Conservation (phyloP, 352 stramenopile species). For the Pythium aristosporum region DNA sequence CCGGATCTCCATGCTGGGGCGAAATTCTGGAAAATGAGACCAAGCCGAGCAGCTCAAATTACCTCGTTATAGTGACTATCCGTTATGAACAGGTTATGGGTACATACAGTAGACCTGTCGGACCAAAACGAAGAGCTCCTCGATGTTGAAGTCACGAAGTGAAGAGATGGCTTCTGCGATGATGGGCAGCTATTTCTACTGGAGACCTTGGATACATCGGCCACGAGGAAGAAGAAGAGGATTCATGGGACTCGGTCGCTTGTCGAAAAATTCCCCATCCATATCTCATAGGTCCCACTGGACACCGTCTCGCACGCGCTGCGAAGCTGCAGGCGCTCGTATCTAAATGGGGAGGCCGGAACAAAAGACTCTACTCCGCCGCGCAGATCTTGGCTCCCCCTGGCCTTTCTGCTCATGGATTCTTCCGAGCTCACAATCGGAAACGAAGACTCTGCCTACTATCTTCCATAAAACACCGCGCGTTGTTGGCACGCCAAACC, state of each 20-base stretch:
- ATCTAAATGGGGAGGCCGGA: background rate
- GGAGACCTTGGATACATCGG: too few species aligned
- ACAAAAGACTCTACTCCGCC: background rate
- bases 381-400: background rate
- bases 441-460: too few species aligned
- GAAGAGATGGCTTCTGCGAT: constrained; percentile 1
- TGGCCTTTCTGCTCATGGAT: background rate
- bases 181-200: too few species aligned
- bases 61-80: background rate
- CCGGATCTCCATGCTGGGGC: constrained; percentile 15
- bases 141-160: constrained; percentile 14
- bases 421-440: too few species aligned
- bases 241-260: background rate
- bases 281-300: background rate
- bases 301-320: background rate
- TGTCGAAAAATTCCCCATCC: background rate
- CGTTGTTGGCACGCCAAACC: background rate
- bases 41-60: background rate
- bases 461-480: background rate
- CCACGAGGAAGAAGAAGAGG: background rate
- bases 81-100: background rate
- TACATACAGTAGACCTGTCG: constrained; percentile 14
- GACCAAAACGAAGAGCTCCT: constrained; percentile 5
- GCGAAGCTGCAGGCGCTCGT: background rate
- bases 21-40: background rate